These are phyloP conservation scores for Piper longum DNA, from an alignment of 164 flowering plant genomes.

Conservation along the genomic window DNA sequence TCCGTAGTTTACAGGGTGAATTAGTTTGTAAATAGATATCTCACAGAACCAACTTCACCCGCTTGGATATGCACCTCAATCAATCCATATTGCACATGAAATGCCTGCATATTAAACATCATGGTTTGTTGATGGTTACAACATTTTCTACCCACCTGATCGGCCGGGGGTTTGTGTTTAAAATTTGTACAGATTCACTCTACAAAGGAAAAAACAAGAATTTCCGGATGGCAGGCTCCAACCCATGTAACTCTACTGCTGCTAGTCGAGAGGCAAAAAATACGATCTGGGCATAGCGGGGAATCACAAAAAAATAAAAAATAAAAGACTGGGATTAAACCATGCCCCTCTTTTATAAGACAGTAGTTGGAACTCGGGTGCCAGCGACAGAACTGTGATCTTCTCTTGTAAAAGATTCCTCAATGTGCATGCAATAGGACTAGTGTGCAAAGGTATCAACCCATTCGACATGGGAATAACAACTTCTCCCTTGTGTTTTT, in stretches of 20 bases:
- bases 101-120: not conserved
- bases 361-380: not conserved
- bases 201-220: not conserved
- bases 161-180: slow-evolving; percentile 13
- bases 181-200: not conserved
- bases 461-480: no score
- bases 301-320: no score
- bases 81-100: not conserved
- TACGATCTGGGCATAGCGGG: no score
- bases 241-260: not conserved
- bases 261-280: not conserved
- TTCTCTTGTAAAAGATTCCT: not conserved
- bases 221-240: not conserved
- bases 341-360: not conserved
- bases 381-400: not conserved
- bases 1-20: no score
- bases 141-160: slow-evolving; percentile 8
- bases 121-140: not conserved
- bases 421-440: not conserved
- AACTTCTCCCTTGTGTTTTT: not conserved
- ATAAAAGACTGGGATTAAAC: no score
- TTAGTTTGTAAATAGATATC: not conserved
- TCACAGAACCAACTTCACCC: not conserved
- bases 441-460: not conserved
- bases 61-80: not conserved